phyloP scores from a whole-genome alignment of 768 basidiomycete genomes.

The Pleurotus pulmonarius region DNA sequence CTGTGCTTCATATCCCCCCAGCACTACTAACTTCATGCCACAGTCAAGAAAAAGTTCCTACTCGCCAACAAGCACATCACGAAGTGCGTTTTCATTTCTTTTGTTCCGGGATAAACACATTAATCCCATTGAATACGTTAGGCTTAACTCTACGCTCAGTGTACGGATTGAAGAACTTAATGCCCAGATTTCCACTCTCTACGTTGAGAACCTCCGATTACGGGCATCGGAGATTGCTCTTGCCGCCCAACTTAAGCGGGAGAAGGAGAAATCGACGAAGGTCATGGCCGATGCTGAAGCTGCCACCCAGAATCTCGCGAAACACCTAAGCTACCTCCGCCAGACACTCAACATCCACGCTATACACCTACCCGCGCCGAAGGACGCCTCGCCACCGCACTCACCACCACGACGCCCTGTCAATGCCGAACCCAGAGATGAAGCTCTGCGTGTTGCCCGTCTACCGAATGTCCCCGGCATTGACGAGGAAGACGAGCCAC shows the following conservation, averaged over 20 bases:
- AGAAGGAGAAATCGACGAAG: constrained; percentile 71
- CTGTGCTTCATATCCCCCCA: constrained; percentile 14
- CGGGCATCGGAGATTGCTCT: constrained; percentile 80
- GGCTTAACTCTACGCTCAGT: constrained; percentile 83
- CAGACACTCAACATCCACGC: constrained; percentile 49
- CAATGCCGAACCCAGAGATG: constrained; percentile 41
- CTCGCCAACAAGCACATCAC: constrained; percentile 91
- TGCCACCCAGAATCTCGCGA: constrained; percentile 59
- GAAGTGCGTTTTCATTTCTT: constrained; percentile 51
- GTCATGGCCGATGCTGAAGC: constrained; percentile 71
- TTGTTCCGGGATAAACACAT: background rate
- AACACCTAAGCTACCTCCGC: constrained; percentile 63
- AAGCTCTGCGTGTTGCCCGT: constrained; percentile 56
- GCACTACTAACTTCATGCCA: constrained; percentile 27
- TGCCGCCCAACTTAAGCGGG: constrained; percentile 71
- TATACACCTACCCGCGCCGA: constrained; percentile 13
- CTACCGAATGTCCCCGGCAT: constrained; percentile 67
- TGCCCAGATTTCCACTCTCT: constrained; percentile 75
- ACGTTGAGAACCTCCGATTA: constrained; percentile 79
- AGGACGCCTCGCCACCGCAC: constrained; percentile 35
- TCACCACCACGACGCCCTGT: constrained; percentile 34
- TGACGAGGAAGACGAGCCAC: constrained; percentile 63
- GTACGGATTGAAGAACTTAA: constrained; percentile 83
- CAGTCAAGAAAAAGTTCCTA: constrained; percentile 91
- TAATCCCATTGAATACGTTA: constrained; percentile 19